Evolutionary conservation across 2,329 filamentous ascomycete species (phyloP).

Genomic region (Saccharata proteae): DNA sequence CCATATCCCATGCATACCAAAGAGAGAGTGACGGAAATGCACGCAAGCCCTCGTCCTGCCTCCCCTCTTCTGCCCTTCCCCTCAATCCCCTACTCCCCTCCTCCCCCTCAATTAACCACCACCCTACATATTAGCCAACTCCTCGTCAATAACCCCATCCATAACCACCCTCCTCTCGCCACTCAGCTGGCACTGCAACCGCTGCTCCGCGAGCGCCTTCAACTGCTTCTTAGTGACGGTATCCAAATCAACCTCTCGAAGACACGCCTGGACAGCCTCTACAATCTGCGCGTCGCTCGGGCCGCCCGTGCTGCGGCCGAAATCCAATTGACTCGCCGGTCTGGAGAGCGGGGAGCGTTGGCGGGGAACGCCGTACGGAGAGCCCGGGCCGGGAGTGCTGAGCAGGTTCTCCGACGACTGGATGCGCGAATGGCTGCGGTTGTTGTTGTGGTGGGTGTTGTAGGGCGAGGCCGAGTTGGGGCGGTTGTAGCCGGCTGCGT

Average conservation of each 20-base stretch:
- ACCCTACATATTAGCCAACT: conserved; percentile 88
- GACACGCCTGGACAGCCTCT: conserved; percentile 70
- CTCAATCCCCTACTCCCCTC: no score
- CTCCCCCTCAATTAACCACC: no score
- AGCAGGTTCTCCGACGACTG: conserved; percentile 29
- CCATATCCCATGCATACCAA: no score
- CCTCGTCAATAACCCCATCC: conserved; percentile 83
- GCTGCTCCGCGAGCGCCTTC: conserved; percentile 77
- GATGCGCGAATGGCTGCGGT: conserved; percentile 30
- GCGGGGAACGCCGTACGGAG: conserved; percentile 13
- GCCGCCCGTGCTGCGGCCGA: conserved; percentile 46
- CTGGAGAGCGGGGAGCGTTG: conserved; percentile 39
- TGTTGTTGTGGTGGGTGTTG: conserved; percentile 23
- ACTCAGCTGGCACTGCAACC: conserved; percentile 75
- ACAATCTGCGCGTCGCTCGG: conserved; percentile 71
- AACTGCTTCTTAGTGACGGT: conserved; percentile 97
- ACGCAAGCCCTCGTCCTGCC: no score
- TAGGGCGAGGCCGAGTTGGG: conserved; percentile 23
- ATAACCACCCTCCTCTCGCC: conserved; percentile 83
- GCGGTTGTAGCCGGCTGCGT: no score
- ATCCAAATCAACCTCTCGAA: conserved; percentile 84
- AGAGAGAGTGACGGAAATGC: no score
- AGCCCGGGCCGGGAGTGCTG: conserved; percentile 19
- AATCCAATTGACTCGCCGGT: conserved; percentile 45
- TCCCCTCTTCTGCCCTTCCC: no score